Conservation (phyloP, 148 eudicot species). For the Gaultheria prostrata region DNA sequence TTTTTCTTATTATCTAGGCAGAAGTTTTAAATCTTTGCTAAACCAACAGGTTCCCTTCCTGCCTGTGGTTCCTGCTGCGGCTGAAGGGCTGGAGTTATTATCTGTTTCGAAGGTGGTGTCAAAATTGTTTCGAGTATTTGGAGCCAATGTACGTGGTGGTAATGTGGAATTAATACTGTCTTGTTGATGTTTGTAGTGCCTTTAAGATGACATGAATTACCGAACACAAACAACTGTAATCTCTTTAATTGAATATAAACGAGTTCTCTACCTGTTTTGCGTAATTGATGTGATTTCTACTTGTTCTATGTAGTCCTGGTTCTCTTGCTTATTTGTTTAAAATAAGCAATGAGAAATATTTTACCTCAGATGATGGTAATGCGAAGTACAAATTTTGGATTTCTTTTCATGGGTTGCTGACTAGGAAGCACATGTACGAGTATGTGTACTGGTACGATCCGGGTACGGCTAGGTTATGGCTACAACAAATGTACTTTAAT, state of each 20-base stretch:
- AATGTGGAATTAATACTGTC: background rate
- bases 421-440: too few species aligned
- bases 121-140: background rate
- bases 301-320: background rate
- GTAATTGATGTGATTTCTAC: background rate
- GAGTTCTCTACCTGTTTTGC: background rate
- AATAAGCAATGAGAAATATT: background rate
- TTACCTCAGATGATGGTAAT: background rate
- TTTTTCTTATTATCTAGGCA: background rate
- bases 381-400: background rate
- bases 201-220: background rate
- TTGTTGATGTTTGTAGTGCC: background rate
- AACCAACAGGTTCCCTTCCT: slow-evolving; percentile 64
- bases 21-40: slow-evolving; percentile 9
- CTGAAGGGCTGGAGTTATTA: slow-evolving; percentile 19
- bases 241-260: background rate
- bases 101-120: background rate
- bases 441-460: too few species aligned
- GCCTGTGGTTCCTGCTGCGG: slow-evolving; percentile 96
- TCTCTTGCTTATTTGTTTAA: background rate
- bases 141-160: background rate
- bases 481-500: too few species aligned
- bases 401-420: background rate
- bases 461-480: too few species aligned
- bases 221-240: background rate